phyloP scores from a whole-genome alignment of 2,329 filamentous ascomycete species.

The Dothideomycetes sp. region DNA sequence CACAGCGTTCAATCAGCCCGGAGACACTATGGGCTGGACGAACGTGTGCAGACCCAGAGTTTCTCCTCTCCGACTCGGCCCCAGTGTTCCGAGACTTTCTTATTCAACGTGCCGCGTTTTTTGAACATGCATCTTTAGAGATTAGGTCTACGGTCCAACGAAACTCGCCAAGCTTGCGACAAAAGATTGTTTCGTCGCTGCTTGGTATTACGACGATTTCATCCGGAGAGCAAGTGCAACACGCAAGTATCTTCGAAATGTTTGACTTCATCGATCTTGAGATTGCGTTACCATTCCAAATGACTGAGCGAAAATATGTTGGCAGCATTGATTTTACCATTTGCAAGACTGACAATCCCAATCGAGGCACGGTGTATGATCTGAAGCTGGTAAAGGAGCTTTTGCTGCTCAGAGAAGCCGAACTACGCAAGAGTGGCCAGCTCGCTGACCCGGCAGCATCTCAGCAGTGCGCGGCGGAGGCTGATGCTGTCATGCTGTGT shows the following conservation, averaged over 20 bases:
- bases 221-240: slow-evolving; percentile 53
- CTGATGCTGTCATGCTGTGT: slow-evolving; percentile 48
- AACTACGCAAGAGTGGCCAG: slow-evolving; percentile 37
- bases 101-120: slow-evolving; percentile 60
- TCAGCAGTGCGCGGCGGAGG: slow-evolving; percentile 44
- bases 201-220: slow-evolving; percentile 62
- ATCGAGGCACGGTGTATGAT: slow-evolving; percentile 52
- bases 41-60: slow-evolving; percentile 48
- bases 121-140: slow-evolving; percentile 80
- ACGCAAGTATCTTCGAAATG: slow-evolving; percentile 76
- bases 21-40: slow-evolving; percentile 65
- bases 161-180: slow-evolving; percentile 45
- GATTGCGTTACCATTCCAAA: slow-evolving; percentile 33
- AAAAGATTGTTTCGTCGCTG: slow-evolving; percentile 48
- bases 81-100: slow-evolving; percentile 67
- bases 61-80: slow-evolving; percentile 58
- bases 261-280: slow-evolving; percentile 78
- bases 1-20: slow-evolving; percentile 58
- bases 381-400: slow-evolving; percentile 62
- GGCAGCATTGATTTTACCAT: slow-evolving; percentile 55
- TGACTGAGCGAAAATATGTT: slow-evolving; percentile 48
- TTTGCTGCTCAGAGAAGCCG: slow-evolving; percentile 56
- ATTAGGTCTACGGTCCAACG: slow-evolving; percentile 65
- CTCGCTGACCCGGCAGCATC: slow-evolving; percentile 20
- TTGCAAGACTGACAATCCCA: slow-evolving; percentile 51